Conservation (phyloP, 768 basidiomycete genomes). For the Xerocomellus chrysenteron region DNA sequence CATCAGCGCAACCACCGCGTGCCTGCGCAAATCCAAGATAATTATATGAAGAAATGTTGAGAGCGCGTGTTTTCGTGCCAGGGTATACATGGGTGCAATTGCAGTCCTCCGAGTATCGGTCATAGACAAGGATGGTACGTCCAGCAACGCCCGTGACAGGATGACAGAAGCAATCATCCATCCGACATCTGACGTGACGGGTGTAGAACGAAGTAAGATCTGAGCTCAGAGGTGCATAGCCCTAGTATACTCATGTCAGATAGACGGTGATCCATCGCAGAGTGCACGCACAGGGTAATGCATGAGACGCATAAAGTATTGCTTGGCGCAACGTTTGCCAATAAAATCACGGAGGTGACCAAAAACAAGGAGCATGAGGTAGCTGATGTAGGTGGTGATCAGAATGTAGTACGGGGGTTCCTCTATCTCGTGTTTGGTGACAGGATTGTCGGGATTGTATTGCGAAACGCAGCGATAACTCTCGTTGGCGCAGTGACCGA, state of each 20-base stretch:
- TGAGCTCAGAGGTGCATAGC: conserved; percentile 94
- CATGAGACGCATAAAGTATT: conserved; percentile 77
- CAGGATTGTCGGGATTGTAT: conserved; percentile 46
- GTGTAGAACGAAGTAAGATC: conserved; percentile 99
- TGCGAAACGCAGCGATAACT: conserved; percentile 66
- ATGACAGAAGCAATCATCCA: conserved; percentile 93
- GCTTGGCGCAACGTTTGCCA: conserved; percentile 75
- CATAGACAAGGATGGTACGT: conserved; percentile 82
- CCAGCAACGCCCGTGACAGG: conserved; percentile 95
- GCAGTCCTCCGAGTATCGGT: conserved; percentile 81
- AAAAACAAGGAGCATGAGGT: conserved; percentile 85
- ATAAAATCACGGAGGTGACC: conserved; percentile 96
- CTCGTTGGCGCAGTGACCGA: conserved; percentile 85
- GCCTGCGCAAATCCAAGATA: conserved; percentile 98
- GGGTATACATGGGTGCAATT: conserved; percentile 76
- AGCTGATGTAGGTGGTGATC: conserved; percentile 89
- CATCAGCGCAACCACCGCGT: conserved; percentile 90
- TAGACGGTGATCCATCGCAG: background rate
- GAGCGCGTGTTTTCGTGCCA: conserved; percentile 78
- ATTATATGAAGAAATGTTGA: conserved; percentile 98
- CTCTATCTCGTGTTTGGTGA: conserved; percentile 60
- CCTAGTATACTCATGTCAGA: conserved; percentile 47
- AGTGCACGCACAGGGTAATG: conserved; percentile 70
- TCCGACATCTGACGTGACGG: conserved; percentile 87
- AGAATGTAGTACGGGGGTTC: conserved; percentile 94